Base-by-base conservation (phyloP, 805 yeast species). In the Yamadazyma olivae region DNA sequence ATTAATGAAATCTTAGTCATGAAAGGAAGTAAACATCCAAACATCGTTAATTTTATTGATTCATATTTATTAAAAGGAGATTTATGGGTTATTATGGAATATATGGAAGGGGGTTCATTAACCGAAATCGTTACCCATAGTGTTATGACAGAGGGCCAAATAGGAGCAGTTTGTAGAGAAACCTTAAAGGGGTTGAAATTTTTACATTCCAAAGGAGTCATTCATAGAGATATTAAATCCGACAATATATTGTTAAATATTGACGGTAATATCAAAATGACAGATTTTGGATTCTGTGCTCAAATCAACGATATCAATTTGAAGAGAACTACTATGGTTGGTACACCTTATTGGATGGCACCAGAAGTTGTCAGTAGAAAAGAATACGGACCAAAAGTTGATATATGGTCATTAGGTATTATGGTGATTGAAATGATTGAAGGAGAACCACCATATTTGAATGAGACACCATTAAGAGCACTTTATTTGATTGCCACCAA, bases 301-400 rank as follows among this genome's bases (percentile, higher is more conserved):
- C 95, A 90, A 60, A 67, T 66, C 41, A 63, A 61, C 41, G 64
- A 54, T 38, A 44, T 54, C 36, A 83, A 85, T 46, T 69, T 84
- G 37, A 90, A 91, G 59, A 79, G 99, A 57, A 89, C 96, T 3
- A 93, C 99, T 4, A 88, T 93, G 95, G 99, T 93, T 13, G 99
- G 99, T 12, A 93, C 99, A 0, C 99, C 99, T 10, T 93, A 93
- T 59, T 93, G 99, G 99, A 93, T 93, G 99, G 99, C 99, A 0
- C 99, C 99, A 1, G 99, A 93, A 59, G 96, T 93, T 36, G 96
- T 93, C 18, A 79, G 90, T 14, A 79, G 95, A 49, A 90, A 89
- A 58, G 96, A 90, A 54, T 93, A 93, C 56, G 99, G 95, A 23
- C 93, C 95, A 32, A 90, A 93, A 57, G 96, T 93, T 29, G 99